phyloP scores from a whole-genome alignment of 352 stramenopile genomes.

The Globisporangium apiculatum region DNA sequence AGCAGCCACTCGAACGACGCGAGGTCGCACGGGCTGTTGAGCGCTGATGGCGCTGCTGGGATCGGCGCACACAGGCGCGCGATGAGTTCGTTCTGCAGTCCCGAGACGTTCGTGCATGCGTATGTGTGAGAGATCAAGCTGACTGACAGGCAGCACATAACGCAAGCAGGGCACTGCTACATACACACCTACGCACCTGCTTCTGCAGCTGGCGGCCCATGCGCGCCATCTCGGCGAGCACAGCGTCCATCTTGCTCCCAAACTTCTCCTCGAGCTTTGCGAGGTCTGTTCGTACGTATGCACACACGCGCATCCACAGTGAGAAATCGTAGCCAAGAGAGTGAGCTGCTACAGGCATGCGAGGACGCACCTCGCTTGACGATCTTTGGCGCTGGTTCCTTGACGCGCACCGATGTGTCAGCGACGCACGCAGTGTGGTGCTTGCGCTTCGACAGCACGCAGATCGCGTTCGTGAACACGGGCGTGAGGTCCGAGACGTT shows the following conservation, averaged over 20 bases:
- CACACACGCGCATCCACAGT: background rate
- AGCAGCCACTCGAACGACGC: conserved; percentile 58
- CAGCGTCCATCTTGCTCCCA: conserved; percentile 36
- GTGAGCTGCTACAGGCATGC: background rate
- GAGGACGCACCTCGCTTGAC: conserved; percentile 42
- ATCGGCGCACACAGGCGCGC: conserved; percentile 15
- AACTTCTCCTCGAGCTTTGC: conserved; percentile 52
- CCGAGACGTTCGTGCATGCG: background rate
- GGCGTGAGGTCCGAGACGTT: conserved; percentile 71
- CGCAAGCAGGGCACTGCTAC: background rate
- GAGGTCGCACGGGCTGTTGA: conserved; percentile 19
- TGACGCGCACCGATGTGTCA: conserved; percentile 31
- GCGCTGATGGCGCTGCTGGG: conserved; percentile 1
- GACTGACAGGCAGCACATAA: background rate
- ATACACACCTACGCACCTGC: conserved; percentile 25
- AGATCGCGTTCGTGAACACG: conserved; percentile 84
- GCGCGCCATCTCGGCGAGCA: conserved; percentile 44
- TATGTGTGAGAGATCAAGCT: background rate
- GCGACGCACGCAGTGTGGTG: conserved; percentile 38
- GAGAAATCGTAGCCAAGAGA: no score
- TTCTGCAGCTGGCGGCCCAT: conserved; percentile 58
- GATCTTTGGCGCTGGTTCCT: conserved; percentile 53
- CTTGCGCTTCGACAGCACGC: conserved; percentile 83
- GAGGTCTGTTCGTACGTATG: conserved; percentile 31
- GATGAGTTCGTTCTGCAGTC: conserved; percentile 26